Evolutionary conservation across 2,329 filamentous ascomycete genomes (phyloP).

Genomic region (Daldinia sp.): DNA sequence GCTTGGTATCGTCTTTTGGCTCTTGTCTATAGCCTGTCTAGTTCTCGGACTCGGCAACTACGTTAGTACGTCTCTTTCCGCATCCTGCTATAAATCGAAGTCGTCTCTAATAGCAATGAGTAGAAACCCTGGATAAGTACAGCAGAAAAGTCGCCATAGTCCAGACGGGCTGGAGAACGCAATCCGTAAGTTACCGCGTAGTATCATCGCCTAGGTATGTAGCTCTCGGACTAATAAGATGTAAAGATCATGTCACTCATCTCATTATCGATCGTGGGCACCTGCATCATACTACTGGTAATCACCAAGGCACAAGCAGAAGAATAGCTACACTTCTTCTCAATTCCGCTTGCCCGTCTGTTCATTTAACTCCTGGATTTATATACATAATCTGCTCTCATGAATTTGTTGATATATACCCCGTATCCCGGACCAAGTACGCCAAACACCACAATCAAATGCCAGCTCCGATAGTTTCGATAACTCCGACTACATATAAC

Average conservation of each 20-base stretch:
- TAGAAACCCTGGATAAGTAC: slow-evolving; percentile 80
- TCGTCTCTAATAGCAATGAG: not conserved
- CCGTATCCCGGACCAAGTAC: slow-evolving; percentile 5
- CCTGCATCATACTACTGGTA: slow-evolving; percentile 70
- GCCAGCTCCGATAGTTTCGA: slow-evolving; percentile 4
- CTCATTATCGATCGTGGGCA: slow-evolving; percentile 68
- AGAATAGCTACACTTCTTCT: slow-evolving; percentile 10
- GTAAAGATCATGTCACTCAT: slow-evolving; percentile 66
- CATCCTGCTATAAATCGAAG: not conserved
- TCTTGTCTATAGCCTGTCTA: slow-evolving; percentile 79
- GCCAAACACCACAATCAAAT: slow-evolving; percentile 19
- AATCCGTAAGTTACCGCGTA: slow-evolving; percentile 65
- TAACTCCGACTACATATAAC: slow-evolving; percentile 12
- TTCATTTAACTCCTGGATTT: slow-evolving; percentile 9
- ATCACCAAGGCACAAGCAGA: slow-evolving; percentile 52
- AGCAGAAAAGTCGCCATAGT: slow-evolving; percentile 81
- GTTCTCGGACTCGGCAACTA: slow-evolving; percentile 85
- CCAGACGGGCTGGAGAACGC: slow-evolving; percentile 93
- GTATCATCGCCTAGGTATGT: not conserved
- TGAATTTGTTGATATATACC: slow-evolving; percentile 19
- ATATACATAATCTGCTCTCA: slow-evolving; percentile 34
- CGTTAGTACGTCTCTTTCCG: slow-evolving; percentile 59
- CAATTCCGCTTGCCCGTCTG: not conserved
- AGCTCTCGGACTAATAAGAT: slow-evolving; percentile 5
- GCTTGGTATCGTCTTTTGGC: slow-evolving; percentile 88